A percentile compares a stretch with the other conserved stretches of the same genome.
phyloP scores from a whole-genome alignment of 1,284 basidiomycete genomes.

The Bjerkandera adusta region DNA sequence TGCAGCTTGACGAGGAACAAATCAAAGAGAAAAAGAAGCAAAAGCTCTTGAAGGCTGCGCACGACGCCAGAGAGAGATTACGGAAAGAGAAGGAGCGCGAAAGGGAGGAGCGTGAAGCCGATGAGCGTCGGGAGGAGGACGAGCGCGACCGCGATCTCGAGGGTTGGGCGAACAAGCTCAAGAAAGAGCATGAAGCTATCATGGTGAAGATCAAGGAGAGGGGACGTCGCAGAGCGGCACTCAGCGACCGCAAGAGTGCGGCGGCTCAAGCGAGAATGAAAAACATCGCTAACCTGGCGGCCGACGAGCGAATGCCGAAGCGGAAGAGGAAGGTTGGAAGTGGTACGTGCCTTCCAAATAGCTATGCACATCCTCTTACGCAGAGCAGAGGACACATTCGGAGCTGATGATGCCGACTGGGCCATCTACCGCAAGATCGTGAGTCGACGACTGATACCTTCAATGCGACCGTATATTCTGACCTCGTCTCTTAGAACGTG shows the following conservation, averaged over 20 bases:
- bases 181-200: slow-evolving; percentile 76
- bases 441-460: slow-evolving; percentile 10
- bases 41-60: slow-evolving; percentile 90
- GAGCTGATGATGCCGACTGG: slow-evolving; percentile 96
- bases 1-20: slow-evolving; percentile 87
- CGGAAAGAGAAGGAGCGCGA: slow-evolving; percentile 90
- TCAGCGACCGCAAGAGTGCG: slow-evolving; percentile 89
- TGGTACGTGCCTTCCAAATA: slow-evolving; percentile 45
- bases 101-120: slow-evolving; percentile 71
- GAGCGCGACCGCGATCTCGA: slow-evolving; percentile 70
- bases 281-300: slow-evolving; percentile 90
- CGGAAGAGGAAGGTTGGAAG: slow-evolving; percentile 78
- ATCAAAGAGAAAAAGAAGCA: slow-evolving; percentile 96
- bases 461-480: not conserved
- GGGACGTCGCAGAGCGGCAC: slow-evolving; percentile 76
- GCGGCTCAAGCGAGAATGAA: slow-evolving; percentile 98
- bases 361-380: not conserved
- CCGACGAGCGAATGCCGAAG: slow-evolving; percentile 75
- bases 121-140: slow-evolving; percentile 75
- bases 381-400: slow-evolving; percentile 85
- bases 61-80: slow-evolving; percentile 85
- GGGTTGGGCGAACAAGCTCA: slow-evolving; percentile 72
- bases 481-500: slow-evolving; percentile 52
- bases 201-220: slow-evolving; percentile 88
- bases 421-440: slow-evolving; percentile 97